Percentiles rank a stretch among this genome's conserved stretches.
Conservation (phyloP, 148 eudicot genomes). For the Chenopodium album region DNA sequence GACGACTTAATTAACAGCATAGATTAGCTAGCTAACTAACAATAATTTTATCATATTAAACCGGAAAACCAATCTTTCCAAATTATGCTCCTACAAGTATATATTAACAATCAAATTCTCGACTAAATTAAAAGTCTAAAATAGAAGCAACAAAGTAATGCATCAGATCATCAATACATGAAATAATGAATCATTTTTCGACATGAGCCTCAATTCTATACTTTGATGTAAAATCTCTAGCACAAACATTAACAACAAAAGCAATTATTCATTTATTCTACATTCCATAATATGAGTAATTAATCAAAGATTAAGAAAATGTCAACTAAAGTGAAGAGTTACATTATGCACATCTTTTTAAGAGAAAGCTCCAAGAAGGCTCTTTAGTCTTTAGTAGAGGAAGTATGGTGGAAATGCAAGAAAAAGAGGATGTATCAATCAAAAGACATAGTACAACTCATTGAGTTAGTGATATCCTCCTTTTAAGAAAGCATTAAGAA, state of each 20-base stretch:
- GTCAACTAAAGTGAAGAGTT: slow-evolving; percentile 7
- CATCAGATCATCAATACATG: background rate
- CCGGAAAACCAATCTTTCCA: no score
- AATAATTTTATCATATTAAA: no score
- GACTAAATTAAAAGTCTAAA: background rate
- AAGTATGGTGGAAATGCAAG: slow-evolving; percentile 13
- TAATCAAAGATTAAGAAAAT: slow-evolving; percentile 5
- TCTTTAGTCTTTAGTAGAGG: slow-evolving; percentile 24
- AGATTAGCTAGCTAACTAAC: no score
- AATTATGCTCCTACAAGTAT: no score
- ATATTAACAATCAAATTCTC: no score
- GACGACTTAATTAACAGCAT: no score
- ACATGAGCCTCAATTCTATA: no score
- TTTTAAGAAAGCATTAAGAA: slow-evolving; percentile 18
- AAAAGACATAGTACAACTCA: slow-evolving; percentile 5
- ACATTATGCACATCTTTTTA: slow-evolving; percentile 4
- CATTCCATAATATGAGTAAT: slow-evolving; percentile 6
- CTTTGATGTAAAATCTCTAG: no score
- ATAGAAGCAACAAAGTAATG: background rate
- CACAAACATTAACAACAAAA: background rate
- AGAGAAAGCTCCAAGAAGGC: slow-evolving; percentile 8
- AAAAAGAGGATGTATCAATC: slow-evolving; percentile 1
- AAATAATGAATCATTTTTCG: background rate
- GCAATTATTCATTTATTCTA: background rate
- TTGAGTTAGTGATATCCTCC: background rate